These are phyloP conservation scores for Aspergillus incahuasiensis DNA, from an alignment of 495 filamentous ascomycete genomes.

Conservation along the genomic window DNA sequence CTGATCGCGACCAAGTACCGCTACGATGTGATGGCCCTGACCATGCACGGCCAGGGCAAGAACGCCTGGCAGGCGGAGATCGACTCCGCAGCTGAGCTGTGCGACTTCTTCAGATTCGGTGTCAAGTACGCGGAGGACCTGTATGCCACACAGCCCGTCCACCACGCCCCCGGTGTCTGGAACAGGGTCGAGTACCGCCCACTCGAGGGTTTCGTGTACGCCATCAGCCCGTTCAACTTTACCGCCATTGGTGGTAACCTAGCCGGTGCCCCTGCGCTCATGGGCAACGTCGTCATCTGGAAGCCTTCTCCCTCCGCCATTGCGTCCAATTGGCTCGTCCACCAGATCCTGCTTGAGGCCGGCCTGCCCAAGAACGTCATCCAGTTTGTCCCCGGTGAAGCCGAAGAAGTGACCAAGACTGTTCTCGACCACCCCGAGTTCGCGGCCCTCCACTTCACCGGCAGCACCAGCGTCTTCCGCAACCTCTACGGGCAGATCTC, in stretches of 20 bases:
- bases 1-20: slow-evolving; percentile 84
- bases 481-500: slow-evolving; percentile 73
- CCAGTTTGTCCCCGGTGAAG: slow-evolving; percentile 78
- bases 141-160: slow-evolving; percentile 75
- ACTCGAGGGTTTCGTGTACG: slow-evolving; percentile 83
- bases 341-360: slow-evolving; percentile 79
- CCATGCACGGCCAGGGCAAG: slow-evolving; percentile 92
- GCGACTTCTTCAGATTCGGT: slow-evolving; percentile 84
- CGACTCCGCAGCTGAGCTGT: slow-evolving; percentile 85
- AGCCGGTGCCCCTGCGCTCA: slow-evolving; percentile 66
- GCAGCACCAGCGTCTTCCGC: slow-evolving; percentile 79
- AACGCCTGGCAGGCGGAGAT: slow-evolving; percentile 97
- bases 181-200: slow-evolving; percentile 80
- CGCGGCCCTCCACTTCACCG: slow-evolving; percentile 77
- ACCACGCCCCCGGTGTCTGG: slow-evolving; percentile 75
- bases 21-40: slow-evolving; percentile 88
- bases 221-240: slow-evolving; percentile 84
- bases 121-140: slow-evolving; percentile 84
- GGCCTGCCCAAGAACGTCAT: slow-evolving; percentile 76
- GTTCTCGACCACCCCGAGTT: slow-evolving; percentile 68
- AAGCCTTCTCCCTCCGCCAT: slow-evolving; percentile 78
- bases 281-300: slow-evolving; percentile 87
- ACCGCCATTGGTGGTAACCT: slow-evolving; percentile 83
- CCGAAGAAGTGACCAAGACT: slow-evolving; percentile 67
- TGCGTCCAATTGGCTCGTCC: slow-evolving; percentile 70